Evolutionary conservation across 2,329 filamentous ascomycete genomes (phyloP), one percentile per base, ranked within the genome.

Genomic region (Colletotrichum eremochloae): DNA sequence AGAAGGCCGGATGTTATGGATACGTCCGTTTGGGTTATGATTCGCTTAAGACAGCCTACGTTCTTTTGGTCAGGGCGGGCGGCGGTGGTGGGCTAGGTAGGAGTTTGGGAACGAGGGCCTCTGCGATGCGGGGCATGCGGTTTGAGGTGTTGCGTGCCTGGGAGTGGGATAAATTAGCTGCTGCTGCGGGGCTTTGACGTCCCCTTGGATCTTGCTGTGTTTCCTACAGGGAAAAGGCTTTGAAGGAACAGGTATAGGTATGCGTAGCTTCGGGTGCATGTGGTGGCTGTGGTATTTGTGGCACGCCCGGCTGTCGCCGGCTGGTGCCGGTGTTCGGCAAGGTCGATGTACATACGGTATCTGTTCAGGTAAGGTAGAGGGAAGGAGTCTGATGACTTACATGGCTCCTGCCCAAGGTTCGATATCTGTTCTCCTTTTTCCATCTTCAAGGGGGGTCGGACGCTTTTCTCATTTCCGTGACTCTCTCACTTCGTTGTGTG

Each of bases 121-220:
- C 38, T 69, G 60, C 70, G 70, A 72, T 72, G 70, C 70, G 70
- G 66, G 66, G 70, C 67, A 65, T 56, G 58, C 46, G 65, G 53
- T 70, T 50, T 61, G 60, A 71, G 44, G 64, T 68, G 29, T 63
- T 63, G 57, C 42, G 58, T 71, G 65, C 58, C 65, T 53, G 53
- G 68, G 29, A 67, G 52, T 20, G 55, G 29, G 29, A 53, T 48
- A 40, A 36, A 36, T 8, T 46, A 31, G 50, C 24, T 44, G n/a
- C 18, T 18, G 29, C 68, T 71, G 63, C 68, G 57, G 63, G 64
- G 64, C 64, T 56, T 64, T 46, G 44, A 56, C 64, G 48, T 31
- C 33, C 42, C 40, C 40, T 62, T 62, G 40, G 56, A 44, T 55
- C 50, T 67, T 67, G 48, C 64, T 63, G 36, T 60, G 53, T 66